Evolutionary conservation across 225 moss, liverwort and hornwort species (phyloP).

Genomic region (Ulota crispa): DNA sequence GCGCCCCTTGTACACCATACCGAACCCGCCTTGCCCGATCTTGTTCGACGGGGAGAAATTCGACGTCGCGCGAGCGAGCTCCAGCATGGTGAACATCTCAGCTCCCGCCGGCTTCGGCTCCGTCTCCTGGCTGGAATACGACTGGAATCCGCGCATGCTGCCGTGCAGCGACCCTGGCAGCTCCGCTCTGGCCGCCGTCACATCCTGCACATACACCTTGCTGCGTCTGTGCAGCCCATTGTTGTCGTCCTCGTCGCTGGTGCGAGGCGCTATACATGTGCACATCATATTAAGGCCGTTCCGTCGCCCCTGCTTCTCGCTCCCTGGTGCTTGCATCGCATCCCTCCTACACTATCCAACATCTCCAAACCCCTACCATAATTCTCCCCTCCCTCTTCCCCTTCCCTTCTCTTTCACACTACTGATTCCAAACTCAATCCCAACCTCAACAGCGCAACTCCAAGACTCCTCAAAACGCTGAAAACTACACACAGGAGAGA

Average conservation of each 20-base stretch:
- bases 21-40: slow-evolving; percentile 71
- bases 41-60: slow-evolving; percentile 68
- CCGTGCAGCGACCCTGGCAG: slow-evolving; percentile 27
- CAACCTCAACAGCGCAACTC: background rate
- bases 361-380: slow-evolving; percentile 31
- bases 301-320: slow-evolving; percentile 17
- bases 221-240: slow-evolving; percentile 2
- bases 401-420: background rate
- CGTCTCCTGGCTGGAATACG: slow-evolving; percentile 29
- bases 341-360: background rate
- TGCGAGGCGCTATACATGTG: slow-evolving; percentile 33
- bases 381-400: background rate
- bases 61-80: slow-evolving; percentile 45
- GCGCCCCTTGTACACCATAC: slow-evolving; percentile 65
- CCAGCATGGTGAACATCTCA: slow-evolving; percentile 49
- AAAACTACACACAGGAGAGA: background rate
- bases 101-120: slow-evolving; percentile 42
- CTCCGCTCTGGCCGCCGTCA: slow-evolving; percentile 12
- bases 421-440: background rate
- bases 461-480: background rate
- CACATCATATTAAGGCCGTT: slow-evolving; percentile 39
- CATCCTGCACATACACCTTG: slow-evolving; percentile 32
- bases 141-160: slow-evolving; percentile 39
- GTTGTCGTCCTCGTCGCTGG: slow-evolving; percentile 39
- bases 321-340: slow-evolving; percentile 27